These are phyloP conservation scores for Blastobotrys raffinosifermentans DNA, from an alignment of 1,139 yeast genomes.

Conservation along the genomic window DNA sequence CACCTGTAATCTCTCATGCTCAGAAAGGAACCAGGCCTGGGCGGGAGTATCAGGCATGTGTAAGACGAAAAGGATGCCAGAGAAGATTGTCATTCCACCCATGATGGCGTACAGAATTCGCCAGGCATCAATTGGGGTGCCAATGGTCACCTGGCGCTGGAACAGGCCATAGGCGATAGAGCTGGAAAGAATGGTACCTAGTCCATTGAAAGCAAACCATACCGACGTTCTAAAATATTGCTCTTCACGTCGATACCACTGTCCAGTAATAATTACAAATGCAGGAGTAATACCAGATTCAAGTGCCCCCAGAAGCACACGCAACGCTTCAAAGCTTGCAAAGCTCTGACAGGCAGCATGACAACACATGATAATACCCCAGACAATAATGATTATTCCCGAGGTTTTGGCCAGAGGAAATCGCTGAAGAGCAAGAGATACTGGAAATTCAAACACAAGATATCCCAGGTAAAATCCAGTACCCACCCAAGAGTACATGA, in stretches of 20 bases:
- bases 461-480: constrained; percentile 53
- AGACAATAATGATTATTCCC: constrained; percentile 40
- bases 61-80: constrained; percentile 43
- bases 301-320: constrained; percentile 49
- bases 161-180: constrained; percentile 48
- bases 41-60: constrained; percentile 51
- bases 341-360: constrained; percentile 46
- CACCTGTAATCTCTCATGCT: constrained; percentile 45
- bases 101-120: constrained; percentile 44
- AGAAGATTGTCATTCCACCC: constrained; percentile 45
- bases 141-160: constrained; percentile 31
- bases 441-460: constrained; percentile 48
- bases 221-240: constrained; percentile 46
- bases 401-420: constrained; percentile 50
- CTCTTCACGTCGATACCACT: constrained; percentile 49
- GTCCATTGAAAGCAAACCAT: constrained; percentile 52
- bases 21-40: constrained; percentile 48
- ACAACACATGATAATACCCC: constrained; percentile 47
- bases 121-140: constrained; percentile 41
- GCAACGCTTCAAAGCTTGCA: constrained; percentile 45
- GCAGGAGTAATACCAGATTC: constrained; percentile 58
- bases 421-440: constrained; percentile 44
- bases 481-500: constrained; percentile 47
- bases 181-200: constrained; percentile 51
- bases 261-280: constrained; percentile 50